Conservation (phyloP, 2,329 filamentous ascomycete species). For the Helicocarpus griseus region DNA sequence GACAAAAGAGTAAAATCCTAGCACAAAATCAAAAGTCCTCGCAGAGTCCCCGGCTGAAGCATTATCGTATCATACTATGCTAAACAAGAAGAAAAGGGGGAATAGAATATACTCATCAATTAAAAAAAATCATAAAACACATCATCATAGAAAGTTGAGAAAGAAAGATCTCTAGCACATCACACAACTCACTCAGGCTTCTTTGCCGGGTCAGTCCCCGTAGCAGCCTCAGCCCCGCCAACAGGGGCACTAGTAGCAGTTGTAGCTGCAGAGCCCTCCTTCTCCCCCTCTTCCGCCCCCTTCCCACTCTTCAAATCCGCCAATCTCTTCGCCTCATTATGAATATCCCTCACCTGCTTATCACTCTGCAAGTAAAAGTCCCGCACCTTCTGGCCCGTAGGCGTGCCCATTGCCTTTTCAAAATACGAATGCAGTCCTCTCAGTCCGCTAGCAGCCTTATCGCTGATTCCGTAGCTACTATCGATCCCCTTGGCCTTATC, state of each 20-base stretch:
- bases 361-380: conserved; percentile 77
- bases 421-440: conserved; percentile 77
- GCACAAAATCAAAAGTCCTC: no score
- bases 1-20: no score
- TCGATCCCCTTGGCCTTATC: conserved; percentile 80
- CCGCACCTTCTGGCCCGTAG: conserved; percentile 78
- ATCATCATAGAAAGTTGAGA: no score
- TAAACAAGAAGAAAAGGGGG: no score
- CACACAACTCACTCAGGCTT: no score
- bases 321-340: conserved; percentile 77
- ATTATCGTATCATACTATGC: no score
- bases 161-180: no score
- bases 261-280: conserved; percentile 14
- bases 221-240: not conserved
- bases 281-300: conserved; percentile 28
- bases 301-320: conserved; percentile 69
- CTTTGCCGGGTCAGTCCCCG: no score
- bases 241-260: conserved; percentile 13
- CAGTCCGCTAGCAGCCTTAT: conserved; percentile 59
- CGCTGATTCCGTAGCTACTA: conserved; percentile 69
- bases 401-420: conserved; percentile 80
- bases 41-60: no score
- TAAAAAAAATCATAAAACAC: no score
- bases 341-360: conserved; percentile 89
- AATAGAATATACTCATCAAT: no score